A percentile compares a stretch with the other conserved stretches of the same genome.
phyloP scores from a whole-genome alignment of 768 basidiomycete species.

The Tephrocybe sp. region DNA sequence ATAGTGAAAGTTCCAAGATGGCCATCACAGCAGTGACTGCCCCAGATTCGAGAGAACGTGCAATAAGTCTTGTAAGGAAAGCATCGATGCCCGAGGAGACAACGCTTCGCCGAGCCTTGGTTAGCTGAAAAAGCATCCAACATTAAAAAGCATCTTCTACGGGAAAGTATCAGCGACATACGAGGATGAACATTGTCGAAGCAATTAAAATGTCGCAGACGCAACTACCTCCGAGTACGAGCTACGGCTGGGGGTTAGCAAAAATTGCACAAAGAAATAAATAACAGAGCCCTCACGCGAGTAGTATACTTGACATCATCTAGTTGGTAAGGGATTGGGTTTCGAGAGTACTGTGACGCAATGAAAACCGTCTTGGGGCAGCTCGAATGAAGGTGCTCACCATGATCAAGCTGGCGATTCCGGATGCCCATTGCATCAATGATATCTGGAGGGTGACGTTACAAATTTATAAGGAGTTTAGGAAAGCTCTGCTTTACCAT shows the following conservation, averaged over 20 bases:
- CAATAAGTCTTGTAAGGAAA: slow-evolving; percentile 3
- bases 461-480: not conserved
- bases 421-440: not conserved
- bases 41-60: slow-evolving; percentile 3
- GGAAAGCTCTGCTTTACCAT: not conserved
- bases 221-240: not conserved
- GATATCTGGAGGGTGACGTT: not conserved
- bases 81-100: not conserved
- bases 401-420: not conserved
- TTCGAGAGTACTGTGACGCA: not conserved
- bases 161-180: not conserved
- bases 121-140: not conserved
- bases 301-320: too few relatives aligned
- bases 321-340: not conserved
- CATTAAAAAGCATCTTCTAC: not conserved
- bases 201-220: slow-evolving; percentile 4
- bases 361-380: not conserved
- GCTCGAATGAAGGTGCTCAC: not conserved
- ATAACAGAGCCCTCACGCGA: too few relatives aligned
- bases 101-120: not conserved
- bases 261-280: not conserved
- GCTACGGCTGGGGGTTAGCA: not conserved
- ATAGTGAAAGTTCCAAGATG: not conserved
- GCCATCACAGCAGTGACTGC: slow-evolving; percentile 2
- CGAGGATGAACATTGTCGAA: not conserved